phyloP scores from a whole-genome alignment of 2,329 filamentous ascomycete species.

The Torrubiella hemipterigena region DNA sequence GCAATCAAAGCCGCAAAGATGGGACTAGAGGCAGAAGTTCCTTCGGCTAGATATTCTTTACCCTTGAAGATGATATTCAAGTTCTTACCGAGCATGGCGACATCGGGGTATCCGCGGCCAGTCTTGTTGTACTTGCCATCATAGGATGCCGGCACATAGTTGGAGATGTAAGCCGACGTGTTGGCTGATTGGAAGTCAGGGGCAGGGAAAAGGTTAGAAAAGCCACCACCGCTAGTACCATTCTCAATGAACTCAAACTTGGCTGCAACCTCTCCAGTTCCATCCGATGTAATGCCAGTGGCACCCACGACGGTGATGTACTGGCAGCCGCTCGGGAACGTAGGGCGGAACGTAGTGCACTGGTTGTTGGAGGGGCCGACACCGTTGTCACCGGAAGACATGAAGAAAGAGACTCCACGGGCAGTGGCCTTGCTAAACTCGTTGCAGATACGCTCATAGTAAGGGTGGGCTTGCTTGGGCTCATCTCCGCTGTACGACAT shows the following conservation, averaged over 20 bases:
- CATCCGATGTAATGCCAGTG: conserved; percentile 13
- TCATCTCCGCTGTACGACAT: background rate
- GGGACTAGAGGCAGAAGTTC: conserved; percentile 22
- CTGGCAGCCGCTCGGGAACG: background rate
- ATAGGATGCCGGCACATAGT: background rate
- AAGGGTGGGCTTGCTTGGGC: background rate
- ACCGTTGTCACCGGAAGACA: background rate
- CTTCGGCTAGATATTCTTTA: background rate
- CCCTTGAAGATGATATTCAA: background rate
- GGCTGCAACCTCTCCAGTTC: background rate
- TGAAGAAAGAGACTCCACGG: background rate
- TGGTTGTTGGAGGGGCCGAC: background rate
- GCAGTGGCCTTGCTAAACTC: background rate
- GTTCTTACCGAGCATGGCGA: background rate
- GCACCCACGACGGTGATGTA: background rate
- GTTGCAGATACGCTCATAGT: background rate
- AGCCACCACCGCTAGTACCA: background rate
- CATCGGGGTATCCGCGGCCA: background rate
- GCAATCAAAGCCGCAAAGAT: conserved; percentile 28
- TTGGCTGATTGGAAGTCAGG: background rate
- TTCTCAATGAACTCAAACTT: background rate
- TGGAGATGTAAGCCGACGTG: background rate
- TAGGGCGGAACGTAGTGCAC: background rate
- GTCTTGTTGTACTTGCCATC: background rate
- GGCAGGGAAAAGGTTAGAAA: background rate